These are phyloP conservation scores for Candida awuae DNA, from an alignment of 805 yeast genomes.

Conservation along the genomic window DNA sequence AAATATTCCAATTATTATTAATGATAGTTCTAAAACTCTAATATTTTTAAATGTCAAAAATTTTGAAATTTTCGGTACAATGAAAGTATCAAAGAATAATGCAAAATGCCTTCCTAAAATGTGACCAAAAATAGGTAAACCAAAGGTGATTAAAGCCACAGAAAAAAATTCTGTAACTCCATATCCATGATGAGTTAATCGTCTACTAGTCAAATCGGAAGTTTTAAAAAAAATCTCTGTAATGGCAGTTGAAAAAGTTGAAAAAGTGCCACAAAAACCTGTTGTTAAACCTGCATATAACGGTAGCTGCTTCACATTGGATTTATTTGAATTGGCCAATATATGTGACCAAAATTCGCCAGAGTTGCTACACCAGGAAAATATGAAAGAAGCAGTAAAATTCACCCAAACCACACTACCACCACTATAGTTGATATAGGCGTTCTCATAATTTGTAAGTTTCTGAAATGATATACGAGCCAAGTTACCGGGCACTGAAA, in stretches of 20 bases:
- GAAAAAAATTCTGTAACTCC: slow-evolving; percentile 72
- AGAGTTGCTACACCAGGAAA: slow-evolving; percentile 38
- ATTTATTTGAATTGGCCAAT: slow-evolving; percentile 8
- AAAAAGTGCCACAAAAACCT: slow-evolving; percentile 77
- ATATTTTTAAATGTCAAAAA: slow-evolving; percentile 10
- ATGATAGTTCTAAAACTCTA: slow-evolving; percentile 12
- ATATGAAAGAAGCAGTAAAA: slow-evolving; percentile 59
- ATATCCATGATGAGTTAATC: slow-evolving; percentile 57
- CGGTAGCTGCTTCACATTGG: slow-evolving; percentile 35
- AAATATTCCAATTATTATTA: slow-evolving; percentile 19
- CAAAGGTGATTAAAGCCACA: slow-evolving; percentile 50
- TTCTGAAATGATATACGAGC: slow-evolving; percentile 12
- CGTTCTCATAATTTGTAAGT: slow-evolving; percentile 12
- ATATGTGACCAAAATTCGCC: slow-evolving; percentile 12
- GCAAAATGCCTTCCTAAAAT: slow-evolving; percentile 48
- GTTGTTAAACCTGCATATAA: slow-evolving; percentile 57
- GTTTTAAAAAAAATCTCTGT: slow-evolving; percentile 46
- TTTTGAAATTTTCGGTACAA: slow-evolving; percentile 6
- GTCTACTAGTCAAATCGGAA: slow-evolving; percentile 31
- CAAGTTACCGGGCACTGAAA: slow-evolving; percentile 14
- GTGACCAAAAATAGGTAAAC: slow-evolving; percentile 53
- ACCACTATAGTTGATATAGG: slow-evolving; percentile 14
- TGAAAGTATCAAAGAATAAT: slow-evolving; percentile 7
- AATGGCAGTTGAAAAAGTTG: slow-evolving; percentile 67
- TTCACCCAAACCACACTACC: slow-evolving; percentile 64